phyloP scores from a whole-genome alignment of 208 protist genomes.

The Wallacemonas sp. region DNA sequence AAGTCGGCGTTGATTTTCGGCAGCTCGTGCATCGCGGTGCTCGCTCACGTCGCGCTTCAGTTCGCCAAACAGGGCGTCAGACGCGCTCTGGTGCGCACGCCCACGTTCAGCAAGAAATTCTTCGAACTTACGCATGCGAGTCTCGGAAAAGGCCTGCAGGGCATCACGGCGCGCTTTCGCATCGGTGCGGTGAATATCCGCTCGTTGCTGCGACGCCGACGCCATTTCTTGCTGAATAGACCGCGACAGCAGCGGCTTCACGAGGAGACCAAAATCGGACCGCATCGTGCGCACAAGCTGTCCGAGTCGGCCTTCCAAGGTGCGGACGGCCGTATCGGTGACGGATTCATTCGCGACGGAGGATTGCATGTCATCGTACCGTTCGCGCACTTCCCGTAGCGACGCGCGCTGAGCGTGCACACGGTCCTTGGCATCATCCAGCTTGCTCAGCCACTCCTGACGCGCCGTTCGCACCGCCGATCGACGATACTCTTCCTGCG shows the following conservation, averaged over 20 bases:
- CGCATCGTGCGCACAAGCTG: constrained; percentile 30
- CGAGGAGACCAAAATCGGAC: constrained; percentile 27
- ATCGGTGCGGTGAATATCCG: constrained; percentile 42
- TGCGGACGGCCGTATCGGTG: constrained; percentile 20
- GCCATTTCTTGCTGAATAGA: constrained; percentile 37
- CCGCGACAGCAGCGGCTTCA: constrained; percentile 39
- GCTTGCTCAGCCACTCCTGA: background rate
- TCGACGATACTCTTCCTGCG: too few species aligned
- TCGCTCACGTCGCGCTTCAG: constrained; percentile 14
- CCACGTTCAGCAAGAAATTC: constrained; percentile 24
- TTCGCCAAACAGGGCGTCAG: constrained; percentile 33
- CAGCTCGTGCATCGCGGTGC: background rate
- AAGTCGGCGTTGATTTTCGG: constrained; percentile 15
- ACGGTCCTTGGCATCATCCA: background rate
- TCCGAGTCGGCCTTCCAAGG: constrained; percentile 29
- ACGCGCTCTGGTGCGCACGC: constrained; percentile 4
- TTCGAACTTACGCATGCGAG: constrained; percentile 22
- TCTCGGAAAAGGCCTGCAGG: constrained; percentile 18
- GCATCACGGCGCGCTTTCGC: constrained; percentile 15
- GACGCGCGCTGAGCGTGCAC: background rate
- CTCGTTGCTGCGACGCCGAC: constrained; percentile 34
- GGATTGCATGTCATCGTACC: constrained; percentile 25
- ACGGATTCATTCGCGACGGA: background rate
- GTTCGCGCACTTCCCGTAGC: constrained; percentile 18
- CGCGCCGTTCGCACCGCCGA: background rate